Conservation (phyloP, 2,329 filamentous ascomycete genomes). For the Penicillium sp. region DNA sequence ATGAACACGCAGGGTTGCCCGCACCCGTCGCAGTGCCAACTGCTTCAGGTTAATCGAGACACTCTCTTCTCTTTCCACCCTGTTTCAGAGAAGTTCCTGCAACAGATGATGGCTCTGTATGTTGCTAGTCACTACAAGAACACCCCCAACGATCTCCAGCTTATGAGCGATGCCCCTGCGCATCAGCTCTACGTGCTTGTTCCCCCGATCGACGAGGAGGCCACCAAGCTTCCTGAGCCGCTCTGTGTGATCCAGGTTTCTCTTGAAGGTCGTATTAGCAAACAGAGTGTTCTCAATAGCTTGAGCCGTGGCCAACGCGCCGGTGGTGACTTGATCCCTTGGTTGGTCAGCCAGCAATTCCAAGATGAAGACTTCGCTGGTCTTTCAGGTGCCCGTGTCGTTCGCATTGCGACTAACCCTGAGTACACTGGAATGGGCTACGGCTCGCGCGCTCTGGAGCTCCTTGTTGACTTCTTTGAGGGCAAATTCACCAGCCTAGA, state of each 20-base stretch:
- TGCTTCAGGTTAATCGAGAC: slow-evolving; percentile 93
- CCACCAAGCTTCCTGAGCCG: slow-evolving; percentile 82
- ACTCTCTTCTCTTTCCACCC: slow-evolving; percentile 98
- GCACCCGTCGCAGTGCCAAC: slow-evolving; percentile 87
- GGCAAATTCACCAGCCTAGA: slow-evolving; percentile 85
- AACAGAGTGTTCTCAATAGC: slow-evolving; percentile 87
- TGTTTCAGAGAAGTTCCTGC: slow-evolving; percentile 93
- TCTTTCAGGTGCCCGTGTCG: slow-evolving; percentile 86
- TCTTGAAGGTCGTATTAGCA: slow-evolving; percentile 92
- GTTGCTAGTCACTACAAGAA: slow-evolving; percentile 99
- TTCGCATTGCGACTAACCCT: slow-evolving; percentile 94
- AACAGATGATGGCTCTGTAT: slow-evolving; percentile 97
- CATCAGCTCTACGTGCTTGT: slow-evolving; percentile 96
- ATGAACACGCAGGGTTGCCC: slow-evolving; percentile 77
- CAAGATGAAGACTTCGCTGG: slow-evolving; percentile 96
- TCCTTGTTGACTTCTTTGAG: slow-evolving; percentile 91
- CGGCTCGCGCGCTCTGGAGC: slow-evolving; percentile 82
- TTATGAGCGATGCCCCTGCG: slow-evolving; percentile 96
- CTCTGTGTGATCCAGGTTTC: slow-evolving; percentile 94
- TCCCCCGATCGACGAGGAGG: slow-evolving; percentile 77
- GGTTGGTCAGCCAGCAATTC: slow-evolving; percentile 97
- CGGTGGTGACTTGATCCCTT: slow-evolving; percentile 91
- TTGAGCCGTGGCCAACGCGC: slow-evolving; percentile 87
- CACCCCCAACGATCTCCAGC: slow-evolving; percentile 93
- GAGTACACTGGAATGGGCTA: slow-evolving; percentile 94